Percentiles rank a stretch among this genome's conserved stretches.
These are phyloP conservation scores for Galeopsis tetrahit DNA, from an alignment of 257 asterid genomes.

Conservation along the genomic window DNA sequence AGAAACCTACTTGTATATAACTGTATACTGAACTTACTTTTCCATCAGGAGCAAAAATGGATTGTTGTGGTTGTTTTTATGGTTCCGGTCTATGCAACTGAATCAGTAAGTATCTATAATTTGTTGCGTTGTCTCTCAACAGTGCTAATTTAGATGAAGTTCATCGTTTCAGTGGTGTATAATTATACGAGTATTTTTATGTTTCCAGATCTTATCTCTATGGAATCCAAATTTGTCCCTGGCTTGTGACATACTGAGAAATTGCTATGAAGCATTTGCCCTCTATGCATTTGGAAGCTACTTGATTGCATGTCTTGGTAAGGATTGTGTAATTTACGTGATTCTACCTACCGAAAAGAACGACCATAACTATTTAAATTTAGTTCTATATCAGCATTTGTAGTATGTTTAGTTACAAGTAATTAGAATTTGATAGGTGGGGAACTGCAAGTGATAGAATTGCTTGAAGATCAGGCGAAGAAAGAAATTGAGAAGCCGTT, in stretches of 20 bases:
- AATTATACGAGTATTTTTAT: neutral
- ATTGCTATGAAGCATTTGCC: constrained; percentile 95
- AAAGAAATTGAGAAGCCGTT: constrained; percentile 61
- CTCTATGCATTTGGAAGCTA: constrained; percentile 96
- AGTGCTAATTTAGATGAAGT: too few species aligned
- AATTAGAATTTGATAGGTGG: constrained; percentile 62
- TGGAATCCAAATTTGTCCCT: constrained; percentile 74
- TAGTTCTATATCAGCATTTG: neutral
- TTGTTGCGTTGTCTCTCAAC: constrained; percentile 13
- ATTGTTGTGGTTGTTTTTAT: constrained; percentile 77
- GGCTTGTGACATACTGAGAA: constrained; percentile 88
- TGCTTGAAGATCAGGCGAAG: constrained; percentile 75
- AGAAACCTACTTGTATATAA: too few species aligned
- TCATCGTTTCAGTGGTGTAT: neutral
- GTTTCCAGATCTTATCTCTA: constrained; percentile 73
- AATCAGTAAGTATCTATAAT: constrained; percentile 63
- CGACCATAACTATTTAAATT: neutral
- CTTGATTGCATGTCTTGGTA: constrained; percentile 96
- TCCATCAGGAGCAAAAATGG: constrained; percentile 92
- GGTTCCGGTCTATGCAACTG: constrained; percentile 92
- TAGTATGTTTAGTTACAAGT: constrained; percentile 5
- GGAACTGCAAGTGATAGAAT: constrained; percentile 58
- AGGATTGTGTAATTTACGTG: constrained; percentile 28
- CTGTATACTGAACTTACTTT: neutral
- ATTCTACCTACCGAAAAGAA: neutral